Base-by-base conservation (phyloP, 306 rosid genomes). In the Ormosia emarginata region DNA sequence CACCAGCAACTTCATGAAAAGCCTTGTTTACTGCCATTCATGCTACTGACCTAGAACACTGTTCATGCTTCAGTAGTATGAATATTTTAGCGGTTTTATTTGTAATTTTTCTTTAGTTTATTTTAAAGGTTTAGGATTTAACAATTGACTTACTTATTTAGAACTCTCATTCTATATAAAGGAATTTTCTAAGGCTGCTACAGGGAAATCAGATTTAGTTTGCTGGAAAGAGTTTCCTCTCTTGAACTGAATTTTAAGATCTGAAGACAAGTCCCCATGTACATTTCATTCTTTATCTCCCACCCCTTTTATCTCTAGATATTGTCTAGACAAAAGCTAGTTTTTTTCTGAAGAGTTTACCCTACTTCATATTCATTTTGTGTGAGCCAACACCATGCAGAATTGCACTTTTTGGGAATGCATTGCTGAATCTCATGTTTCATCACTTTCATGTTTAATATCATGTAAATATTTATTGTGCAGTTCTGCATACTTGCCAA, bases 1-100 rank as follows among this genome's bases (percentile, higher is more conserved):
- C 30, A 3, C 56, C 53, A 49, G 72, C 29, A 55, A 81, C 71
- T 52, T 81, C 67, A 17, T 82, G 62, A 44, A 55, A 72, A 74
- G 9, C 37, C 78, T 75, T 57, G 65, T 17, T 70, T 67, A 9
- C 46, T 29, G 12, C 40, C 36, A 67, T 67, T 57, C 55, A 46
- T 44, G 80, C 75, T 32, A 64, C 79, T 52, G 61, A 64, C 50
- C 67, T 49, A 73, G 41, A 73, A 53, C 36, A 64, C 61, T 73
- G 49, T 43, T 55, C 50, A 8, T 65, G 18, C 58, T 53, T 73
- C 12, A 53, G 75, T 33, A 46, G 80, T 55, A 40, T 46, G 74
- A 24, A 17, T 50, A 24, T 37, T 46, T 59, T 4, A 13, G 30
- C 30, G n/a, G 46, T 79, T 57, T 61, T 44, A 59, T 71, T 65